Conservation (phyloP, 2,329 filamentous ascomycete genomes). For the Coniella lustricola region DNA sequence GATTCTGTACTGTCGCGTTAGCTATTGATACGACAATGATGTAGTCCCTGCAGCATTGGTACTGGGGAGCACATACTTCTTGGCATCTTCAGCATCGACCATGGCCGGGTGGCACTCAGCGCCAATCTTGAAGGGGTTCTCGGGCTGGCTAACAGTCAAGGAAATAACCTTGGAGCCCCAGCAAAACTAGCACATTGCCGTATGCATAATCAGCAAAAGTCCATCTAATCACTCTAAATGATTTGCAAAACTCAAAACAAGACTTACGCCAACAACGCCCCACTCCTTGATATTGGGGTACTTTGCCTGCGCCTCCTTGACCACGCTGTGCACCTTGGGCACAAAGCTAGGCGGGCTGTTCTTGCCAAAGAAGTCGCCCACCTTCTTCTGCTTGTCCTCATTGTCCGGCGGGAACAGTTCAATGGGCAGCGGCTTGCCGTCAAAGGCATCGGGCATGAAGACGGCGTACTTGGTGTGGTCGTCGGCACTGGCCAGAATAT, state of each 20-base stretch:
- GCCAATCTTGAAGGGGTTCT: constrained; percentile 49
- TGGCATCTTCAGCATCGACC: constrained; percentile 56
- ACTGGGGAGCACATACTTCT: constrained; percentile 20
- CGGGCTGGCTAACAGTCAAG: constrained; percentile 40
- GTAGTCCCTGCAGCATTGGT: not conserved
- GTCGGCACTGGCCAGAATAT: constrained; percentile 53
- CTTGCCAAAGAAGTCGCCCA: constrained; percentile 51
- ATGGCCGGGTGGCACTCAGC: constrained; percentile 54
- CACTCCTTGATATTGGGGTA: constrained; percentile 51
- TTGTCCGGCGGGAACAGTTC: constrained; percentile 57
- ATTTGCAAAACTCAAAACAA: no score
- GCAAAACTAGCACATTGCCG: constrained; percentile 41
- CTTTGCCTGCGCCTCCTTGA: constrained; percentile 44
- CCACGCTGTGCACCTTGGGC: constrained; percentile 45
- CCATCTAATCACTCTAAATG: no score
- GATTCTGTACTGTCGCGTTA: constrained; percentile 28
- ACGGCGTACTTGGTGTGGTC: constrained; percentile 66
- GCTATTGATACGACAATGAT: not conserved
- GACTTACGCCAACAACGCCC: constrained; percentile 52
- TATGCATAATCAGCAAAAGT: not conserved
- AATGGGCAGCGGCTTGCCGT: constrained; percentile 58
- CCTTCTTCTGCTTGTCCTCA: constrained; percentile 53
- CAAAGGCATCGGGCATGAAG: constrained; percentile 89
- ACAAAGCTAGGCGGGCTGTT: constrained; percentile 41
- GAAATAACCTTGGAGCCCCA: constrained; percentile 65